phyloP scores from a whole-genome alignment of 495 filamentous ascomycete genomes.

The Xylaria longipes region DNA sequence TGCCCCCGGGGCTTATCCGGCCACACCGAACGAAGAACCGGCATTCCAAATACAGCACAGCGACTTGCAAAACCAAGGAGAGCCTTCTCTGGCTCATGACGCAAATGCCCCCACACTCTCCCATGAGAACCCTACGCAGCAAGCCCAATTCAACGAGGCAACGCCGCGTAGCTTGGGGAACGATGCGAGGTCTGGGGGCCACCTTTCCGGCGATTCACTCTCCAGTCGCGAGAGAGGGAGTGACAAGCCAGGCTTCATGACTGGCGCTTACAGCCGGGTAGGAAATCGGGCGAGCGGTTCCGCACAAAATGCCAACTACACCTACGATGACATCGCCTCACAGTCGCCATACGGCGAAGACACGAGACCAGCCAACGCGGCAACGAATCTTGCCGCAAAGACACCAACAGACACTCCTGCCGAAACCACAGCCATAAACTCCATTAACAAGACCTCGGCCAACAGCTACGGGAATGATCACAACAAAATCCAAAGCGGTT shows the following conservation, averaged over 20 bases:
- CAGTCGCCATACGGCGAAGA: neutral
- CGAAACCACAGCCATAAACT: neutral
- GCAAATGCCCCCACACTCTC: neutral
- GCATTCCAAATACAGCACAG: neutral
- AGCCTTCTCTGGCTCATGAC: neutral
- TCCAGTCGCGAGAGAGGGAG: neutral
- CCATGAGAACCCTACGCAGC: neutral
- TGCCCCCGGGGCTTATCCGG: slow-evolving; percentile 15
- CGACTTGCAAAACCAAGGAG: neutral
- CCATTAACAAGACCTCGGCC: neutral
- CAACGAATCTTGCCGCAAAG: neutral
- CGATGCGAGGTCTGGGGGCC: neutral
- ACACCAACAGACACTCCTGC: neutral
- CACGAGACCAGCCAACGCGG: neutral
- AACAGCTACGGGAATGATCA: neutral
- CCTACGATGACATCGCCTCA: neutral
- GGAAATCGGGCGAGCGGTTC: neutral
- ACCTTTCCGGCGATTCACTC: neutral
- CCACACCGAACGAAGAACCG: slow-evolving; percentile 18
- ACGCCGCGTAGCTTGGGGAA: slow-evolving; percentile 2
- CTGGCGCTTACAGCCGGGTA: slow-evolving; percentile 33
- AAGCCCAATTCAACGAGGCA: neutral
- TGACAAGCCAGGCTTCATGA: slow-evolving; percentile 33
- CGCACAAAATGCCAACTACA: neutral
- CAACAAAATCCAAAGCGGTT: slow-evolving; percentile 27